phyloP scores from a whole-genome alignment of 2,329 filamentous ascomycete genomes.

The Sarocladium strictum region DNA sequence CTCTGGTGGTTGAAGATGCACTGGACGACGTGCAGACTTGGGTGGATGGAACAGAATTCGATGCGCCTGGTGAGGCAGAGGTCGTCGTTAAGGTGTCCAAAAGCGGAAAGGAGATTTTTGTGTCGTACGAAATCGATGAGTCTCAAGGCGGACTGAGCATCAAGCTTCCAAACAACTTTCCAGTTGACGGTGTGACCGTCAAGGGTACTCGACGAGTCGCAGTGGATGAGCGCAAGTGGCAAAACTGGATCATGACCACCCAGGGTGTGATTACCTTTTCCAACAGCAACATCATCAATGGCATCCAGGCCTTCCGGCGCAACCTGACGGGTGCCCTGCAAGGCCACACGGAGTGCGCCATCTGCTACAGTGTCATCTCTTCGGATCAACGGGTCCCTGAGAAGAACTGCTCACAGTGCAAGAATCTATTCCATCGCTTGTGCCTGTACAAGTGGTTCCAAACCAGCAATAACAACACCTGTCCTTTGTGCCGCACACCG shows the following conservation, averaged over 20 bases:
- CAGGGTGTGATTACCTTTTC: constrained; percentile 92
- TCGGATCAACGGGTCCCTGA: constrained; percentile 84
- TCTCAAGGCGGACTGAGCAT: constrained; percentile 78
- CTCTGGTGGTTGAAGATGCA: constrained; percentile 58
- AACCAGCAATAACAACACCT: constrained; percentile 84
- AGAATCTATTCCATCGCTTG: constrained; percentile 83
- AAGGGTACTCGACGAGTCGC: constrained; percentile 75
- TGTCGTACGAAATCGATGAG: constrained; percentile 84
- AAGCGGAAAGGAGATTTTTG: constrained; percentile 69
- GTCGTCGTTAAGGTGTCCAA: constrained; percentile 65
- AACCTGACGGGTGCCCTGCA: constrained; percentile 86
- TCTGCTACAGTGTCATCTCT: constrained; percentile 93
- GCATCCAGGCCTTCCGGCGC: constrained; percentile 74
- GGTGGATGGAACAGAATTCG: constrained; percentile 49
- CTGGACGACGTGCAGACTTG: constrained; percentile 64
- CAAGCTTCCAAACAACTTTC: constrained; percentile 73
- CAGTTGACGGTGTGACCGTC: constrained; percentile 72
- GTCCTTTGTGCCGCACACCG: constrained; percentile 85
- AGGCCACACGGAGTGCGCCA: constrained; percentile 91
- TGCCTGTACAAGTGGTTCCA: constrained; percentile 98
- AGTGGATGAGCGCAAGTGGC: constrained; percentile 88
- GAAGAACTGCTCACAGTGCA: constrained; percentile 87
- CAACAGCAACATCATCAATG: constrained; percentile 83
- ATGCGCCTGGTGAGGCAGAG: constrained; percentile 46
- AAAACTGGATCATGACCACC: constrained; percentile 80